Conservation (phyloP, 1,284 basidiomycete genomes). For the Ganoderma boninense region DNA sequence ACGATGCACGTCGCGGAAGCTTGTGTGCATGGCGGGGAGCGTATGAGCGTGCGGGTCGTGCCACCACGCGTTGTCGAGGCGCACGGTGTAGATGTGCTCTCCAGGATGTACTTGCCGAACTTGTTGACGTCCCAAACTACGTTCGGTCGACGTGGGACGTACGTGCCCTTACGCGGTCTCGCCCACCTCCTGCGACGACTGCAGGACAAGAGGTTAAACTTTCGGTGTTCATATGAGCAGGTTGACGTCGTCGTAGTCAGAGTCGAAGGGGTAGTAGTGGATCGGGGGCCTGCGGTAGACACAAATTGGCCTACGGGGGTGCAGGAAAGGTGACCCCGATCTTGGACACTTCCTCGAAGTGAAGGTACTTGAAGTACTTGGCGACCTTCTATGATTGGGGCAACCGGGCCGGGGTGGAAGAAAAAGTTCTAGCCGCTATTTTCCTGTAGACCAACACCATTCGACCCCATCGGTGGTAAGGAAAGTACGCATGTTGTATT, state of each 20-base stretch:
- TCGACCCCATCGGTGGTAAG: background rate
- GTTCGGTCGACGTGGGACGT: conserved; percentile 23
- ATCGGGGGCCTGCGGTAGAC: conserved; percentile 15
- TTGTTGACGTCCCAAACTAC: conserved; percentile 20
- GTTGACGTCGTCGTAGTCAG: conserved; percentile 19
- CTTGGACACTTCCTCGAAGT: conserved; percentile 24
- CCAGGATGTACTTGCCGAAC: conserved; percentile 22
- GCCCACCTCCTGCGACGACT: conserved; percentile 13
- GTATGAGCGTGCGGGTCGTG: conserved; percentile 17
- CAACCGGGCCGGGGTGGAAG: too few relatives aligned
- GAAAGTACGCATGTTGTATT: conserved; percentile 12
- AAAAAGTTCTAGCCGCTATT: conserved; percentile 20
- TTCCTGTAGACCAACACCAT: conserved; percentile 4
- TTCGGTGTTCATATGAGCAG: conserved; percentile 19
- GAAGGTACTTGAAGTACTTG: conserved; percentile 23
- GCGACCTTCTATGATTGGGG: too few relatives aligned
- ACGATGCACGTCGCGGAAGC: conserved; percentile 18
- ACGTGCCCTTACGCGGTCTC: conserved; percentile 14
- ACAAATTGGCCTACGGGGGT: conserved; percentile 19
- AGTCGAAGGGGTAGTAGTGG: conserved; percentile 23
- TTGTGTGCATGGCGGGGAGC: conserved; percentile 17
- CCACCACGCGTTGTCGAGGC: conserved; percentile 22
- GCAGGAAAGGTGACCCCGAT: conserved; percentile 22
- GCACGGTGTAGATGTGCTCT: conserved; percentile 23
- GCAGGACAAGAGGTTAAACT: conserved; percentile 13